Evolutionary conservation across 768 basidiomycete species (phyloP).

Genomic region (Boletus patriciae): DNA sequence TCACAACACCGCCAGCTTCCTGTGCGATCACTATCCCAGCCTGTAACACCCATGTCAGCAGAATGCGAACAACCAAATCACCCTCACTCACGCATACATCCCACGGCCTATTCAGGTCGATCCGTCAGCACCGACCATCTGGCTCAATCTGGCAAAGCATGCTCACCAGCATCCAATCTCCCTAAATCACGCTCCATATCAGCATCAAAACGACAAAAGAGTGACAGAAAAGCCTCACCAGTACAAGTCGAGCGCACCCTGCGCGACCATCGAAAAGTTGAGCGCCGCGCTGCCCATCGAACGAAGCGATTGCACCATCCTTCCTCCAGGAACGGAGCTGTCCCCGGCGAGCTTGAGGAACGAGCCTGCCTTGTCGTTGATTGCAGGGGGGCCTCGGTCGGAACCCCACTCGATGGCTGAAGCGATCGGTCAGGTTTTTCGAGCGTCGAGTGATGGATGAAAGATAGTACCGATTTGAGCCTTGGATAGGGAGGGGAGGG

Average conservation of each 20-base stretch:
- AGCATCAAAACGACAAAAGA: neutral
- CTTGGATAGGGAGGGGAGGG: constrained; percentile 64
- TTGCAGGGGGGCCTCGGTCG: constrained; percentile 56
- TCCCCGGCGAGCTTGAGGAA: constrained; percentile 78
- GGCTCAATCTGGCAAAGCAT: neutral
- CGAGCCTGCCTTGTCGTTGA: constrained; percentile 60
- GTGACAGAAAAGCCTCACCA: constrained; percentile 50
- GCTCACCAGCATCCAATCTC: constrained; percentile 76
- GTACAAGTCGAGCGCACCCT: constrained; percentile 85
- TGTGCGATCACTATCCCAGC: constrained; percentile 90
- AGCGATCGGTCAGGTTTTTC: constrained; percentile 6
- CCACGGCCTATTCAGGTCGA: constrained; percentile 56
- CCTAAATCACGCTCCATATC: constrained; percentile 39
- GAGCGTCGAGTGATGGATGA: neutral
- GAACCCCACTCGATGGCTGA: constrained; percentile 88
- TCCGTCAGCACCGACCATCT: neutral
- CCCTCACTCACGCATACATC: constrained; percentile 66
- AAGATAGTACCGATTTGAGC: constrained; percentile 59
- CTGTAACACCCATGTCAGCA: constrained; percentile 26
- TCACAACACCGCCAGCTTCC: constrained; percentile 82
- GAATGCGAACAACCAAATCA: neutral
- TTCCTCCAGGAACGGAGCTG: constrained; percentile 62
- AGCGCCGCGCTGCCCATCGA: constrained; percentile 83
- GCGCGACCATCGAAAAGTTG: constrained; percentile 82
- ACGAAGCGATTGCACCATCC: constrained; percentile 83